Base-by-base conservation (phyloP, 208 protist species). In the Leishmania lainsoni region DNA sequence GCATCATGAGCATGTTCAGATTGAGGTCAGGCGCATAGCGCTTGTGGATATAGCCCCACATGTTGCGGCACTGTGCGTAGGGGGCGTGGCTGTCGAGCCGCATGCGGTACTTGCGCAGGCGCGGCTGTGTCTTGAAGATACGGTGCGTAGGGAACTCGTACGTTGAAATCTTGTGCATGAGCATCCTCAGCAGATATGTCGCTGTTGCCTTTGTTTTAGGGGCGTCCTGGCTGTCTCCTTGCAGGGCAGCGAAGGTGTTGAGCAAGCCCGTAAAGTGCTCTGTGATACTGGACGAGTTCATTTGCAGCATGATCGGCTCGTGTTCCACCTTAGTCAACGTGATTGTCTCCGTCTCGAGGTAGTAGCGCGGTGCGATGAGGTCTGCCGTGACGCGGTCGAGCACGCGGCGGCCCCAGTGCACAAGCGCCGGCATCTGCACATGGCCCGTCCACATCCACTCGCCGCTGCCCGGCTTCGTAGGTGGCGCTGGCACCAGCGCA, bases 21-120 rank as follows among this genome's bases (percentile, higher is more conserved):
- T 81, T 81, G 10, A 81, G 54, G 29, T 81, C 78, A 0, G 78
- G 78, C 10, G 78, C 58, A 66, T 81, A 81, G 78, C 70, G 78
- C 58, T 66, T 81, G 78, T 81, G 78, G 42, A 81, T 81, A 70
- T 81, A 81, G 48, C 56, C 1, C 78, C 78, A 81, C 78, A 81
- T 81, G 68, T 81, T 81, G 70, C 70, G 70, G 56, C 78, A 81
- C 68, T 81, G 78, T 58, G 69, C 32, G 42, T 81, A 81, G 32
- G 78, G 78, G 12, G 78, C 78, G 78, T 81, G 78, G 69, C 78
- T 81, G 68, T 81, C 78, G 16, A 81, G 78, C 2, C 78, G 78
- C 42, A 81, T 48, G 78, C 78, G 78, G 54, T 75, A 81, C 78
- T 81, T 81, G 78, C 78, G 78, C 26, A 81, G 78, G 0, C 78